Evolutionary conservation across 208 protist species (phyloP).

Genomic region (Wallacemonas sp.): DNA sequence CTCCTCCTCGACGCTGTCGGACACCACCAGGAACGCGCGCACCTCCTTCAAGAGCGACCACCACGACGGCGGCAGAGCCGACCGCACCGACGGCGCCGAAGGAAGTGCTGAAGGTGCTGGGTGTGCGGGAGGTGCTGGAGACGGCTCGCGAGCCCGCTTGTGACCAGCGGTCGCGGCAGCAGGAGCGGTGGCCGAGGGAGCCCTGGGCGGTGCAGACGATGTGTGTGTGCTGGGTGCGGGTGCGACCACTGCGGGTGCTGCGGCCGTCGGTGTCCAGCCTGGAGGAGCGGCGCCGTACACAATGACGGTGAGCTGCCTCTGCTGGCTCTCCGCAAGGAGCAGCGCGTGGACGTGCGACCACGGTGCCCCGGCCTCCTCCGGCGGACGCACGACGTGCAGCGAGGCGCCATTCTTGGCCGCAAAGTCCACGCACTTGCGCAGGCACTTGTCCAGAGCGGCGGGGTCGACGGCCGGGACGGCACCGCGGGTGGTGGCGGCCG

Average conservation of each 20-base stretch:
- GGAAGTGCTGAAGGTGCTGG: too few relatives aligned
- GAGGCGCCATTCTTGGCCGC: slow-evolving; percentile 28
- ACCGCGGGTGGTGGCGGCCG: slow-evolving; percentile 18
- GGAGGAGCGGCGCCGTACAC: slow-evolving; percentile 23
- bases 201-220: too few relatives aligned
- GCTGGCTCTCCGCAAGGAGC: slow-evolving; percentile 4
- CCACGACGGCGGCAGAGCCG: slow-evolving; percentile 21
- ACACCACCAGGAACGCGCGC: slow-evolving; percentile 16
- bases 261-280: neutral
- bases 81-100: neutral
- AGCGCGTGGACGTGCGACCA: slow-evolving; percentile 20
- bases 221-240: too few relatives aligned
- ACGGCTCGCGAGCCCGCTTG: slow-evolving; percentile 2
- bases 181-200: neutral
- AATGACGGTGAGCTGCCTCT: slow-evolving; percentile 12
- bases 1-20: neutral
- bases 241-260: neutral
- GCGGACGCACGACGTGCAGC: slow-evolving; percentile 36
- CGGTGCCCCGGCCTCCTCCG: slow-evolving; percentile 18
- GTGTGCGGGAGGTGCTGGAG: neutral
- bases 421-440: slow-evolving; percentile 26
- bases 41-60: slow-evolving; percentile 19
- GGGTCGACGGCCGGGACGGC: slow-evolving; percentile 33
- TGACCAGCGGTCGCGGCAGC: neutral
- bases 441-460: slow-evolving; percentile 24